Evolutionary conservation across 345 rosid genomes (phyloP), one percentile per base, ranked within the genome.

Genomic region (Melaleuca quinquenervia): DNA sequence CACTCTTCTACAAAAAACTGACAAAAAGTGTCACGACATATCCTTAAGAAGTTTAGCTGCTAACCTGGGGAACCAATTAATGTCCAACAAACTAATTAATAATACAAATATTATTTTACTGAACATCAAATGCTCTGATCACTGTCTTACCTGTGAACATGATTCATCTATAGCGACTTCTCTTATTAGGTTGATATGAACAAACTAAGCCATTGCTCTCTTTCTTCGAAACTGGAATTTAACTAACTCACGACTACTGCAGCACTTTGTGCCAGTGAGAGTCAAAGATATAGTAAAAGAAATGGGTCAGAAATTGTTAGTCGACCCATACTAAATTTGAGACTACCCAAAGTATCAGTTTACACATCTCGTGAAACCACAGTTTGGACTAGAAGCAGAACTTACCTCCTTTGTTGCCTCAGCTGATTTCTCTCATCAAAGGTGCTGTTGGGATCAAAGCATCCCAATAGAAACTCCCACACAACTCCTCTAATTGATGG

Each of bases 391-490:
- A 8, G 44, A 82, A 70, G 75, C 86, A 85, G 51, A 82, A 36
- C 24, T 84, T 93, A 96, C 99, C 98, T 95, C 90, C 98, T 91
- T 1, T 54, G 84, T 85, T 90, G 91, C 91, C 98, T 91, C 78
- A 95, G 89, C 83, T 88, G 91, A 91, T 88, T 92, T 88, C 98
- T 90, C 86, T 96, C 95, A 52, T 96, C 95, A 82, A 90, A 92
- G 55, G 93, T 95, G 90, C 98, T 97, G 91, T 92, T 93, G 45
- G 99, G 99, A 94, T 96, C 98, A 86, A 88, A 97, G 88, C 98
- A 96, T 55, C 99, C 99, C 88, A 97, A 88, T 88, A 97, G 84
- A 90, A 96, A 96, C 93, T 97, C 99, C 98, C 98, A 97, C 52
- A 94, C 98, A 74, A 88, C 89, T 62, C 96, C 98, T 91, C 94